phyloP scores from a whole-genome alignment of 2,329 filamentous ascomycete species.

The Seiridium unicorne region DNA sequence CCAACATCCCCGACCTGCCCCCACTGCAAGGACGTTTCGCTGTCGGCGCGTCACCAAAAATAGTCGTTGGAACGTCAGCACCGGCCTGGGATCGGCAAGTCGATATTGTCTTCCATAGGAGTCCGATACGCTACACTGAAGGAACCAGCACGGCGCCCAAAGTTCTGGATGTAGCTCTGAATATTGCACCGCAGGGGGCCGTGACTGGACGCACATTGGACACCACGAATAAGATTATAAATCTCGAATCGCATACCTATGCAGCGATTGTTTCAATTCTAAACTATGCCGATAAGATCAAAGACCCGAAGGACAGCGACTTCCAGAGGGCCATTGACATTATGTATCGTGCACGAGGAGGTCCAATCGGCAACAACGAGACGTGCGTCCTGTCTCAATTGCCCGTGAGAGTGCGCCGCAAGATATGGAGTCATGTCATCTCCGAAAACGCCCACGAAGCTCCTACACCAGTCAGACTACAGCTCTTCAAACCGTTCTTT shows the following conservation, averaged over 20 bases:
- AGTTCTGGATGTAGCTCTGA: neutral
- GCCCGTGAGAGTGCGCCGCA: neutral
- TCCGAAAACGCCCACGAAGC: neutral
- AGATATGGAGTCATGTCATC: conserved; percentile 7
- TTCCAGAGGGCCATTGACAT: neutral
- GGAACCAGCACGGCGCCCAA: neutral
- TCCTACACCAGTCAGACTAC: neutral
- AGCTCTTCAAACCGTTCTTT: conserved; percentile 5
- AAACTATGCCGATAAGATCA: neutral
- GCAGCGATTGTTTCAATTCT: neutral
- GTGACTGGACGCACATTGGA: neutral
- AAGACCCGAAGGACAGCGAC: neutral
- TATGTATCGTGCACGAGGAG: neutral
- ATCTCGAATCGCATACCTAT: conserved; percentile 3
- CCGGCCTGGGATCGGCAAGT: conserved; percentile 3
- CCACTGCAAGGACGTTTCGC: neutral
- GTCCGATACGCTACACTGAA: neutral
- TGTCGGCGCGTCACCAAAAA: neutral
- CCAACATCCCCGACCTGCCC: neutral
- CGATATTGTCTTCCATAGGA: neutral
- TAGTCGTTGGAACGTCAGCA: neutral
- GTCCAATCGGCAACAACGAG: neutral
- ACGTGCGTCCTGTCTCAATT: neutral
- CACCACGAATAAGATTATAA: neutral
- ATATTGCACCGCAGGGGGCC: too few species aligned